Evolutionary conservation across 1,284 basidiomycete genomes (phyloP).

Genomic region (Cutaneotrichosporon spelunceum): DNA sequence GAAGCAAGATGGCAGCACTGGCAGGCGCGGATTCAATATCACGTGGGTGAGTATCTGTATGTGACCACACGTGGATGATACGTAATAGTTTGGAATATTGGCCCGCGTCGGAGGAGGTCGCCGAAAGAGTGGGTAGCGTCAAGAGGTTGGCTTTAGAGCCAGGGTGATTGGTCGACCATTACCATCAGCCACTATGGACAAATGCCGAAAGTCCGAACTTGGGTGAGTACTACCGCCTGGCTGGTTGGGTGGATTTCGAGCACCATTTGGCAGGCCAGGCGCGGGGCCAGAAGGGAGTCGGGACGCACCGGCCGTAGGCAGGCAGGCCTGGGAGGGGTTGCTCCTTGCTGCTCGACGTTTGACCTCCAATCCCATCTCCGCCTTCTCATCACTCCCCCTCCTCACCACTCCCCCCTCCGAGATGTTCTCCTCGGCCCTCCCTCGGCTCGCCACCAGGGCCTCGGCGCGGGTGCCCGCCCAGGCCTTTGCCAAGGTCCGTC

Average conservation of each 20-base stretch:
- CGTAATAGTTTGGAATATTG: neutral
- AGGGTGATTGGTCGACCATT: neutral
- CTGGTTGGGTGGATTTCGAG: neutral
- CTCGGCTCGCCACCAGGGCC: slow-evolving; percentile 41
- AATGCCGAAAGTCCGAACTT: slow-evolving; percentile 6
- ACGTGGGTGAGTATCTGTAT: neutral
- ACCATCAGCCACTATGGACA: neutral
- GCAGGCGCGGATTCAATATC: neutral
- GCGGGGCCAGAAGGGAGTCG: neutral
- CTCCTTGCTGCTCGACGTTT: slow-evolving; percentile 8
- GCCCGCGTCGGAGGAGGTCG: neutral
- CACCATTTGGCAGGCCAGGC: neutral
- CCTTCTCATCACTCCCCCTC: slow-evolving; percentile 15
- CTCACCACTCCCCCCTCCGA: slow-evolving; percentile 21
- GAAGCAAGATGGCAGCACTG: neutral
- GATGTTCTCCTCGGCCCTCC: slow-evolving; percentile 47
- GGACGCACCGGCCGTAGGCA: slow-evolving; percentile 4
- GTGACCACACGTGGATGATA: neutral
- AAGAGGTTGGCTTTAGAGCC: neutral
- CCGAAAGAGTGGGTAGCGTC: neutral
- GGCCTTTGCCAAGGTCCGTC: slow-evolving; percentile 26
- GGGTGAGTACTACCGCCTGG: neutral
- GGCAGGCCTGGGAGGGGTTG: neutral
- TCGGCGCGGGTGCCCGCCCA: slow-evolving; percentile 27
- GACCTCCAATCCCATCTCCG: slow-evolving; percentile 14